Base-by-base conservation (phyloP, 164 flowering plant species). In the Piper betle region DNA sequence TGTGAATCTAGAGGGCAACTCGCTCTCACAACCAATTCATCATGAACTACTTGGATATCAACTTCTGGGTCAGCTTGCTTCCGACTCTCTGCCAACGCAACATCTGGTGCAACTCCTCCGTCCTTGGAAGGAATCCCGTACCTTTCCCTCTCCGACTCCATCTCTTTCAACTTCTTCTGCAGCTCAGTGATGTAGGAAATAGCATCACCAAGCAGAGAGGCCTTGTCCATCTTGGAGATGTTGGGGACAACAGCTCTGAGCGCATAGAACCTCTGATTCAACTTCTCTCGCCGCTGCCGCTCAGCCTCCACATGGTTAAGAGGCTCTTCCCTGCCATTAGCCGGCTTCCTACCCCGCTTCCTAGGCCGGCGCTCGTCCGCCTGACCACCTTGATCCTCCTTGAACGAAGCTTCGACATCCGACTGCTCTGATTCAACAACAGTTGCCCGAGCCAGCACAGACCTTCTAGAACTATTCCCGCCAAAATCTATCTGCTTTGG, bases 241-340 rank as follows among this genome's bases (percentile, higher is more conserved):
- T 78, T 80, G 50, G 84, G 84, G 39, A 80, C 84, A 11, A 80
- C 81, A 12, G 81, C 78, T 60, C 84, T 68, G n/a, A 80, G 65
- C 19, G 84, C 84, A 66, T 80, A 80, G 69, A 80, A 80, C 25
- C 81, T 65, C 66, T 74, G 81, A 72, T 80, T 80, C 60, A 80
- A 76, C 64, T 80, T 80, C 72, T 80, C 84, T 0, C 84, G 68
- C 25, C 84, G 64, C 43, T 78, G 78, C 54, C 84, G 66, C 64
- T 80, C 84, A 57, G 81, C 84, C 64, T 87, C 96, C 19, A 93
- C 98, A 58, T 93, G 98, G 66, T 93, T 94, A n/a, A 93, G 81
- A 3, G 99, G 95, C 59, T 88, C 96, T 53, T 87, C 96, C 73
- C 99, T 80, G 48, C 97, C 97, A 72, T 94, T 88, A 19, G 96